Conservation (phyloP, 805 yeast genomes). For the Saccharomyces mikatae region DNA sequence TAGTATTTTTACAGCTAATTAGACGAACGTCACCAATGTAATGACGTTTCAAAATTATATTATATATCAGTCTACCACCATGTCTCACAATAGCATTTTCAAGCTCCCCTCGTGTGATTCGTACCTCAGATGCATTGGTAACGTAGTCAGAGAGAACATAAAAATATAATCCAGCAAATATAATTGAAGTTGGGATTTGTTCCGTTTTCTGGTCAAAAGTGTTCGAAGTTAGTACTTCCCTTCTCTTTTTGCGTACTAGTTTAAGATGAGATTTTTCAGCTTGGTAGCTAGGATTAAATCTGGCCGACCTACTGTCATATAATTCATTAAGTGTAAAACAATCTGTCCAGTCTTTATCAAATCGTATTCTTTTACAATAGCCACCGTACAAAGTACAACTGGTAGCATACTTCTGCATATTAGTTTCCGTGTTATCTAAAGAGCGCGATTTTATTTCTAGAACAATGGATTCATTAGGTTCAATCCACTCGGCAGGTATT, state of each 20-base stretch:
- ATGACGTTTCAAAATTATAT: slow-evolving; percentile 20
- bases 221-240: neutral
- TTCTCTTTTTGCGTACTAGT: neutral
- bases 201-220: neutral
- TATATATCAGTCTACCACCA: slow-evolving; percentile 44
- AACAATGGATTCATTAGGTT: slow-evolving; percentile 70
- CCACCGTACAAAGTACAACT: slow-evolving; percentile 72
- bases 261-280: neutral
- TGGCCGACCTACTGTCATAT: slow-evolving; percentile 4
- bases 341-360: slow-evolving; percentile 56
- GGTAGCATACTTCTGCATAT: slow-evolving; percentile 44
- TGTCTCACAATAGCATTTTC: slow-evolving; percentile 33
- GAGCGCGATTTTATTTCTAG: slow-evolving; percentile 79
- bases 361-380: slow-evolving; percentile 57
- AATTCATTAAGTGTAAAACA: slow-evolving; percentile 50
- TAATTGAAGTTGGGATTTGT: slow-evolving; percentile 15
- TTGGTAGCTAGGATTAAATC: neutral
- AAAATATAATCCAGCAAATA: slow-evolving; percentile 43
- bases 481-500: slow-evolving; percentile 68
- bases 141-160: slow-evolving; percentile 47
- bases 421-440: slow-evolving; percentile 41
- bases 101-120: slow-evolving; percentile 33
- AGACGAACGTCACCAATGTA: slow-evolving; percentile 17
- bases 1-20: slow-evolving; percentile 35
- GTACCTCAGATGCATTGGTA: slow-evolving; percentile 7